Conservation (phyloP, 306 rosid genomes). For the Glycine latifolia region DNA sequence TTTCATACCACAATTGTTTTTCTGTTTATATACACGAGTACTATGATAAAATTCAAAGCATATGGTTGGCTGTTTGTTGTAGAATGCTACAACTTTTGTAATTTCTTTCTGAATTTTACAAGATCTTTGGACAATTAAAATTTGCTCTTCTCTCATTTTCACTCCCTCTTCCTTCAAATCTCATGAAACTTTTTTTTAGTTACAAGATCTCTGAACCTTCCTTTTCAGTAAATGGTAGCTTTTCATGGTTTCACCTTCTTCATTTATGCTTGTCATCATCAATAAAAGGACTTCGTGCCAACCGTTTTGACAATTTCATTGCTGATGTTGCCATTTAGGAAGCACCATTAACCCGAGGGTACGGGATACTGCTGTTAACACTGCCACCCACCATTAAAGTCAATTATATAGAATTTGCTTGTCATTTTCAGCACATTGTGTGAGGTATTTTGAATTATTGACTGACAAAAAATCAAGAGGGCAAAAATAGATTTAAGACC, state of each 20-base stretch:
- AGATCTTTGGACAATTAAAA: slow-evolving; percentile 2
- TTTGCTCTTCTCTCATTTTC: not conserved
- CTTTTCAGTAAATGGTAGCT: not conserved
- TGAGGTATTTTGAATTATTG: not conserved
- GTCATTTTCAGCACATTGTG: too few species aligned
- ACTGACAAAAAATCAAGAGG: not conserved
- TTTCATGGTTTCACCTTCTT: not conserved
- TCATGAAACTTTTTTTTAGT: not conserved
- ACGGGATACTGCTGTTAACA: not conserved
- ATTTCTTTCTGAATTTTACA: slow-evolving; percentile 28
- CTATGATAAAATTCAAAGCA: slow-evolving; percentile 4
- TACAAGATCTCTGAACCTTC: not conserved
- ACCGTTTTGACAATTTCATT: not conserved
- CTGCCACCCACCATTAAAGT: not conserved
- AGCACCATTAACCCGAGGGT: not conserved
- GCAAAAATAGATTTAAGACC: slow-evolving; percentile 6
- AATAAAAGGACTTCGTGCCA: not conserved
- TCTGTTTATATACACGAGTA: slow-evolving; percentile 40
- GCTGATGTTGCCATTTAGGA: not conserved
- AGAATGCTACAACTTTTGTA: slow-evolving; percentile 35
- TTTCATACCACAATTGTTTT: slow-evolving; percentile 35
- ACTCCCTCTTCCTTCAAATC: not conserved
- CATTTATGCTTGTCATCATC: not conserved
- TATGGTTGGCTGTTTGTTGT: slow-evolving; percentile 28
- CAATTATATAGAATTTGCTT: not conserved